Base-by-base conservation (phyloP, 2,329 filamentous ascomycete species). In the Pseudogymnoascus pannorum region DNA sequence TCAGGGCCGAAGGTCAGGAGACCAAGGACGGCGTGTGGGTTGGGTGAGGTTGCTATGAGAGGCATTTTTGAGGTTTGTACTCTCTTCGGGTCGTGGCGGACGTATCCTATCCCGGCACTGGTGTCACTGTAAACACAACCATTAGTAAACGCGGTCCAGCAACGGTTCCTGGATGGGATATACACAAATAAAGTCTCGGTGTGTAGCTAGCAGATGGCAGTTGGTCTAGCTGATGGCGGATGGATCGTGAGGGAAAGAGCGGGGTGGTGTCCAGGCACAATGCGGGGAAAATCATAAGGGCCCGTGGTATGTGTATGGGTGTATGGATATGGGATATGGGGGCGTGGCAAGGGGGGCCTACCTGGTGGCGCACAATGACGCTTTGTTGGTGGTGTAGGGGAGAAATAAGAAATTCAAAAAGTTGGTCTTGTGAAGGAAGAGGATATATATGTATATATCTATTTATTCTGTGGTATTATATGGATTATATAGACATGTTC, bases 1-100 rank as follows among this genome's bases (percentile, higher is more conserved):
- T 84, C 82, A 2, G 89, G 85, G 29, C 88, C 89, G 77, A 91
- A 92, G 71, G 88, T 92, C 91, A 95, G 94, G 60, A 92, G 81
- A 66, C 91, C 91, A 38, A 96, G 85, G 78, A 96, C 91, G 69
- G 91, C 79, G 65, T 88, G 83, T 65, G 87, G 81, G 67, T 85
- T 87, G 61, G 74, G 35, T 57, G 62, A 4, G 35, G 54, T 64
- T 8, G 63, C 58, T 35, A 69, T 36, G 18, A 72, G 66, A 66
- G 68, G 66, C 70, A 72, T 72, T 51, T 61, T 68, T 22, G 9
- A 18, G 16, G 20, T 20, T 42, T 48, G 22, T 48, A 48, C 14
- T 26, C 20, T 26, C 22, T 7, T 48, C 6, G 20, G 20, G 20
- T 44, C 42, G 20, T 48, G 42, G 5, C 9, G 42, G 42, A 48